Evolutionary conservation across 768 basidiomycete genomes (phyloP), one percentile per base, ranked within the genome.

Genomic region (Amanita thiersii): DNA sequence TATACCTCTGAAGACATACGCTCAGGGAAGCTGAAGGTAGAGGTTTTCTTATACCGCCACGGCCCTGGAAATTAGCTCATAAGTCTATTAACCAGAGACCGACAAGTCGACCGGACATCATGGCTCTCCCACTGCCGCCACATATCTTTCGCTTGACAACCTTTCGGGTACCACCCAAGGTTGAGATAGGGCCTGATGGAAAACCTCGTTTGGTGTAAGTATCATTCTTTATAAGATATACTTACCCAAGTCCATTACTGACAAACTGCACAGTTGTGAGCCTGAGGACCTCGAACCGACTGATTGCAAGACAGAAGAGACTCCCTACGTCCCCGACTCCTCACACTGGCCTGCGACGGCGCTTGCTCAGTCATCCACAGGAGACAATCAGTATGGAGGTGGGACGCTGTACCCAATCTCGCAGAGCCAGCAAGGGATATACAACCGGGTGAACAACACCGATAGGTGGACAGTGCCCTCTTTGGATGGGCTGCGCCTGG

Each of bases 101-200:
- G 1, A 81, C 81, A 0, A 71, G 69, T 31, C 69, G 83, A 20
- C 65, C 73, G 5, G 86, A 91, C 50, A 79, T 92, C 47, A 81
- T 81, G 68, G 58, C 65, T 15, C 64, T 91, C 3, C 71, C 73
- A 37, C 84, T 92, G 65, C 79, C 81, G 3, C 75, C 81, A 5
- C 78, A 84, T 45, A 79, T 88, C 49, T 81, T 91, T 55, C 76
- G 82, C 33, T 68, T 82, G 24, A 81, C 84, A 12, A 85, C 84
- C 57, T 93, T 90, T 55, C 75, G 90, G 6, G 77, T 87, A 37
- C 88, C 88, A 2, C 88, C 87, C 1, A 76, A 85, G 54, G 70
- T 87, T 21, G 86, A 87, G 48, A 68, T 78, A 25, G 82, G 80
- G 7, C 69, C 76, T 3, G 84, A 88, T 49, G 79, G 83, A 12